Evolutionary conservation across 305 asterid genomes (phyloP), one percentile per base, ranked within the genome.

Genomic region (Fraxinus sp.): DNA sequence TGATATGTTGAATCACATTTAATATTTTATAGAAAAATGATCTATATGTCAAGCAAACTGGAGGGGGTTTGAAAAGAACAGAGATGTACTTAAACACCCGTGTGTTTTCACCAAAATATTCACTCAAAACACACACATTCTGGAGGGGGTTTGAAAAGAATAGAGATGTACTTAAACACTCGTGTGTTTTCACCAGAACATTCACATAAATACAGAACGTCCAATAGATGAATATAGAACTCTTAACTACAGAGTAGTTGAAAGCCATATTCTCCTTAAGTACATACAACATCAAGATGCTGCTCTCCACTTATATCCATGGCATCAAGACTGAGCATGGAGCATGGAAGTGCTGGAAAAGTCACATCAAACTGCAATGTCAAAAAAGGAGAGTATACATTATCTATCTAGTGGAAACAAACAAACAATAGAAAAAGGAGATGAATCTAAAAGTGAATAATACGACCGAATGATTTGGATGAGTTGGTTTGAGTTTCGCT

Each of bases 261-360:
- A 66, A 81, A 79, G 66, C 81, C 59, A 24, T 57, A n/a, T 81
- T 77, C 68, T 74, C 68, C 52, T 71, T 52, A 43, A 73, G 84
- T 72, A 89, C 99, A 83, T 94, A 96, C 99, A 59, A 96, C 93
- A 84, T 96, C 99, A 86, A 96, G 93, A 87, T 96, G 98, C 86
- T 96, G 98, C 92, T 94, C 99, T 87, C 99, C 98, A 82, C 99
- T 93, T 73, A 96, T 93, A 90, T 96, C 99, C 97, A 96, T 96
- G 85, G 95, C 98, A 90, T 96, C 99, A 78, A 96, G 85, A 86
- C 99, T 96, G 87, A 96, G 87, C 46, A 93, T 90, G 68, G 99
- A 96, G 84, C 99, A 96, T 32, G 98, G 90, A 80, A 93, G 94
- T 73, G 98, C 97, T 46, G 99, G 98, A 86, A 96, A 94, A 82